Conservation (phyloP, 306 rosid species). For the Macrotyloma uniflorum region DNA sequence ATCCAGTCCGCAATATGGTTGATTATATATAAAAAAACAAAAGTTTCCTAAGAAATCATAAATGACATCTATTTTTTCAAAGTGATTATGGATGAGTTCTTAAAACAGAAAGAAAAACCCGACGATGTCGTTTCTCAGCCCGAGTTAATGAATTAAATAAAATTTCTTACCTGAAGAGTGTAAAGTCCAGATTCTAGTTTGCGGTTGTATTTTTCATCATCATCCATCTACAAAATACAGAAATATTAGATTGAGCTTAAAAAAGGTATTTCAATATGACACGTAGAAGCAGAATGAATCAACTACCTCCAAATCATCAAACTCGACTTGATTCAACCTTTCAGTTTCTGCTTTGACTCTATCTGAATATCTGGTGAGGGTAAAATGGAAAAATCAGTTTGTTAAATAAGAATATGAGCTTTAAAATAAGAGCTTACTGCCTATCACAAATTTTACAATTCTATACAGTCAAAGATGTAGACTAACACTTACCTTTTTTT, state of each 20-base stretch:
- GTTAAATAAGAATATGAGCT: slow-evolving; percentile 32
- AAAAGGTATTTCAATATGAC: slow-evolving; percentile 3
- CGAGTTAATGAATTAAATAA: slow-evolving; percentile 1
- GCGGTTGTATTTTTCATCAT: slow-evolving; percentile 90
- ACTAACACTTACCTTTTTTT: too few relatives aligned
- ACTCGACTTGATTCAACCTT: slow-evolving; percentile 62
- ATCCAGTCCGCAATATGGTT: background rate
- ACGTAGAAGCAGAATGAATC: slow-evolving; percentile 9
- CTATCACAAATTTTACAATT: background rate
- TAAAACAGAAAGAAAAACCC: slow-evolving; percentile 6
- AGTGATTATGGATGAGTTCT: background rate
- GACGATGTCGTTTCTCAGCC: slow-evolving; percentile 1
- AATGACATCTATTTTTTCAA: background rate
- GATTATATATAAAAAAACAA: slow-evolving; percentile 24
- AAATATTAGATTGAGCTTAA: slow-evolving; percentile 5
- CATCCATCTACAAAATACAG: slow-evolving; percentile 73
- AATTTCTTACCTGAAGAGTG: slow-evolving; percentile 78
- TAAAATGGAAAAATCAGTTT: background rate
- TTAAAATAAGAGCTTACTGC: slow-evolving; percentile 7
- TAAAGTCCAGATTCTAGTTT: slow-evolving; percentile 95
- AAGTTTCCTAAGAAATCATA: slow-evolving; percentile 10
- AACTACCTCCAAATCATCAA: slow-evolving; percentile 90
- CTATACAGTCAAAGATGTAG: background rate
- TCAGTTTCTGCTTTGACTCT: slow-evolving; percentile 84
- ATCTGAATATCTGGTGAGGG: slow-evolving; percentile 72